A percentile compares a stretch with the other conserved stretches of the same genome.
phyloP scores from a whole-genome alignment of 305 asterid species.

The Petunia hybrid region DNA sequence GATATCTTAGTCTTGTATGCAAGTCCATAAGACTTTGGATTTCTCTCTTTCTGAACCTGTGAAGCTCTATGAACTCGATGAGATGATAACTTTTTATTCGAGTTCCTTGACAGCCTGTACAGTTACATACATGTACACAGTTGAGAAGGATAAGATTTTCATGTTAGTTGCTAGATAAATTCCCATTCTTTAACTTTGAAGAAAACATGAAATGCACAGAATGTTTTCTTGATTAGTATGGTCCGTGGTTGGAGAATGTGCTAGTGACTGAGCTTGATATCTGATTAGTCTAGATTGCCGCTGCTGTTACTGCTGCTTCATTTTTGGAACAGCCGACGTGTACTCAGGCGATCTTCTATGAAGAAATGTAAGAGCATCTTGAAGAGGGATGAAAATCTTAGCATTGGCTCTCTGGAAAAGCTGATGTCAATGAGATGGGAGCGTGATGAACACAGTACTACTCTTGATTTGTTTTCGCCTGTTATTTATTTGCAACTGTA shows the following conservation, averaged over 20 bases:
- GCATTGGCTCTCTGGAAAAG: neutral
- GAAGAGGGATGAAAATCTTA: neutral
- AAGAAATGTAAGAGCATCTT: neutral
- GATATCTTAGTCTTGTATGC: too few relatives aligned
- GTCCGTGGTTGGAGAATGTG: neutral
- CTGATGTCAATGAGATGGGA: neutral
- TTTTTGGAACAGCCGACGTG: neutral
- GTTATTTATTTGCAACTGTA: neutral
- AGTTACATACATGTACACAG: neutral
- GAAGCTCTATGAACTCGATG: neutral
- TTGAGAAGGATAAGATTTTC: neutral
- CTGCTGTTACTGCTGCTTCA: neutral
- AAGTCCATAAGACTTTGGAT: too few relatives aligned
- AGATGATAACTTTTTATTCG: neutral
- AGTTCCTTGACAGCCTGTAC: neutral
- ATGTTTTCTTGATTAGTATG: neutral
- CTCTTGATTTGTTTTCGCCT: neutral
- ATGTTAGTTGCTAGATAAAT: neutral
- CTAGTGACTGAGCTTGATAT: neutral
- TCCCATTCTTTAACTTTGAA: neutral
- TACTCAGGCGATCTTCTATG: neutral
- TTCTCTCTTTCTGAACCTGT: too few relatives aligned
- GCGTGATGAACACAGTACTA: neutral
- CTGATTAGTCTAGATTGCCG: neutral
- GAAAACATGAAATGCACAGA: neutral